Percentiles rank a stretch among this genome's conserved stretches.
These are phyloP conservation scores for Eutypa lata DNA, from an alignment of 2,329 filamentous ascomycete species.

Conservation along the genomic window DNA sequence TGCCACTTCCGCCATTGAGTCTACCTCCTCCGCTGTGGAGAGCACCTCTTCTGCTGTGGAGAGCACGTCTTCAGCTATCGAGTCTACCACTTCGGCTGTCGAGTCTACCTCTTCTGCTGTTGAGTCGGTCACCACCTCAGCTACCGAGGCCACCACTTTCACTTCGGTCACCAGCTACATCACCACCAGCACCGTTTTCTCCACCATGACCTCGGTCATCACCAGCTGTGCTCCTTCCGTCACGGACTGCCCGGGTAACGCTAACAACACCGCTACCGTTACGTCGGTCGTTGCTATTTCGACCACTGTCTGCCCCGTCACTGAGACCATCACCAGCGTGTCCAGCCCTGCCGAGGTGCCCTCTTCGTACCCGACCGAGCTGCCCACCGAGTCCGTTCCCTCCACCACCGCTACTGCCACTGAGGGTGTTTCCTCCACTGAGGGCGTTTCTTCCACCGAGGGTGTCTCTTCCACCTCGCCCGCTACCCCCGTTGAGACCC, in stretches of 20 bases:
- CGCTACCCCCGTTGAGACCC: conserved; percentile 38
- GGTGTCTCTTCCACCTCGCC: conserved; percentile 22
- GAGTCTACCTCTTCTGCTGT: conserved; percentile 21
- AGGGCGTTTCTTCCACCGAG: conserved; percentile 9
- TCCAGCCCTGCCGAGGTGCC: conserved; percentile 12
- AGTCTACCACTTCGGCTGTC: conserved; percentile 14
- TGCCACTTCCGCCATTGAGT: conserved; percentile 1
- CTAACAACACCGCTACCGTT: conserved; percentile 47
- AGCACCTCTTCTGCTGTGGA: conserved; percentile 2
- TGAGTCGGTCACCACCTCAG: conserved; percentile 16
- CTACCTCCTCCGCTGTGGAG: conserved; percentile 20
- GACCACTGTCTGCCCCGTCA: conserved; percentile 61
- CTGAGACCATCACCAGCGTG: conserved; percentile 45
- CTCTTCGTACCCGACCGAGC: conserved; percentile 31
- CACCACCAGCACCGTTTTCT: conserved; percentile 49
- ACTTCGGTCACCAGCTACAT: conserved; percentile 35
- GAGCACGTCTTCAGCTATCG: conserved; percentile 7
- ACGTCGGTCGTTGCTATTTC: conserved; percentile 47
- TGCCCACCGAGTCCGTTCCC: conserved; percentile 10
- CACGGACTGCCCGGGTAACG: conserved; percentile 44
- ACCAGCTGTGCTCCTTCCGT: conserved; percentile 50
- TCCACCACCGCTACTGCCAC: conserved; percentile 29
- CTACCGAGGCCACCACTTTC: conserved; percentile 6
- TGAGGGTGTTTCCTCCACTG: conserved; percentile 18
- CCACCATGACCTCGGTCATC: conserved; percentile 47